phyloP scores from a whole-genome alignment of 768 basidiomycete species.

The Termitomyces heimii region DNA sequence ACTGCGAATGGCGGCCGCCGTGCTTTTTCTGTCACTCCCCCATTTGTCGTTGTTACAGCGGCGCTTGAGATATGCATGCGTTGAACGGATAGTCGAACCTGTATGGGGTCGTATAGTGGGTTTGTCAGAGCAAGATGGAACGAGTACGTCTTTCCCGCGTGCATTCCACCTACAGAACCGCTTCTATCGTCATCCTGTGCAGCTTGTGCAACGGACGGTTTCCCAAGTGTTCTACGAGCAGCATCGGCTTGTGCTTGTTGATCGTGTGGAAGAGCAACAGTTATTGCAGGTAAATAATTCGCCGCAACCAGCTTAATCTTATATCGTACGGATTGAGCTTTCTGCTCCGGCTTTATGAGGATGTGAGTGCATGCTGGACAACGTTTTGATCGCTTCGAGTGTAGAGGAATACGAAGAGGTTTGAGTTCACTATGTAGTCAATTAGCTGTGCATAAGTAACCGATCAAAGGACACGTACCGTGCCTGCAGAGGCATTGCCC shows the following conservation, averaged over 20 bases:
- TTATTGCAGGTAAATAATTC: slow-evolving; percentile 88
- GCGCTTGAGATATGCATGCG: slow-evolving; percentile 49
- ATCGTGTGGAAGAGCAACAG: slow-evolving; percentile 59
- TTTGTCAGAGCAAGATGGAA: slow-evolving; percentile 93
- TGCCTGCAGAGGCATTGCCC: slow-evolving; percentile 61
- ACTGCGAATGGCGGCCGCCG: slow-evolving; percentile 74
- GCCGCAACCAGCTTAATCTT: slow-evolving; percentile 97
- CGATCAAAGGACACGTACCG: slow-evolving; percentile 37
- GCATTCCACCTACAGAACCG: slow-evolving; percentile 35
- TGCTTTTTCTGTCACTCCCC: slow-evolving; percentile 43
- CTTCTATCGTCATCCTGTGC: slow-evolving; percentile 34
- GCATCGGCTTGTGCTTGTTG: slow-evolving; percentile 36
- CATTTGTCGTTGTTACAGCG: slow-evolving; percentile 27
- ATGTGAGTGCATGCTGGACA: slow-evolving; percentile 94
- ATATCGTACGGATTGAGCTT: slow-evolving; percentile 88
- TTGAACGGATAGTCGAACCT: slow-evolving; percentile 81
- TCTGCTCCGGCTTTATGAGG: slow-evolving; percentile 97
- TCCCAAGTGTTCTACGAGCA: slow-evolving; percentile 34
- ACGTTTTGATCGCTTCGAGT: slow-evolving; percentile 92
- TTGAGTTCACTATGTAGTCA: slow-evolving; percentile 59
- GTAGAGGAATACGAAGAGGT: slow-evolving; percentile 87
- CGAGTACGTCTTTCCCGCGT: slow-evolving; percentile 75
- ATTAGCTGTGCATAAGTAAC: background rate
- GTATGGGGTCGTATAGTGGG: slow-evolving; percentile 93
- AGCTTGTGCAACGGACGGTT: slow-evolving; percentile 27